Base-by-base conservation (phyloP, 2,329 filamentous ascomycete species). In the Ambrosiella cleistominuta region DNA sequence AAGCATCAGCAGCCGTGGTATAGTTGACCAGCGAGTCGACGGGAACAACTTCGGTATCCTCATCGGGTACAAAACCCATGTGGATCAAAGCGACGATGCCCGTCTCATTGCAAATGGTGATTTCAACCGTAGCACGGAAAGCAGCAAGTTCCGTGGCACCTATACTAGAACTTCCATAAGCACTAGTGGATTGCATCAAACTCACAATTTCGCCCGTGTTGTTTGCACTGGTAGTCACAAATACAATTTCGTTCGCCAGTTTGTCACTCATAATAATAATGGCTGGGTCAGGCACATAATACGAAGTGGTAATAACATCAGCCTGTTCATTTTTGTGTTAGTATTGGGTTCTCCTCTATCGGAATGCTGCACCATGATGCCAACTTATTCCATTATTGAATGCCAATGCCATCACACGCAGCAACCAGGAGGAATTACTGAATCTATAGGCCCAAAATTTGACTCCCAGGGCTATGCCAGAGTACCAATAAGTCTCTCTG, bases 181-280 rank as follows among this genome's bases (percentile, higher is more conserved):
- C 27, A 27, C 4, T 27, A 27, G 27, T 3, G 27, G 27, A 3
- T 27, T 42, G 39, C 39, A 42, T n/a, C 39, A 42, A 42, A 42
- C n/a, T 42, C 11, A 42, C 77, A 11, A 66, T 64, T 11, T 67
- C 66, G 19, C 76, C 76, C 11, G 71, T 70, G 57, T 80, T 80
- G 7, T 76, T 76, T 4, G 72, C 74, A 1, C 75, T 71, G 19
- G 77, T 70, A 7, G 72, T 72, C 13, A 77, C 70, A 6, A 77
- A 70, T 0, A 78, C 68, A 7, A 76, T 76, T 35, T 71, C 66
- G 4, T 70, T 64, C 13, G 72, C 72, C 42, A 74, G 66, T 6
- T 70, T 67, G 17, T 67, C 70, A 7, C 70, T 68, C 2, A 74
- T 64, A 1, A 70, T 62, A 1, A 71, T 70, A 71, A 70, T 73